Conservation (phyloP, 768 basidiomycete species). For the Chlorophyllum brunneum region DNA sequence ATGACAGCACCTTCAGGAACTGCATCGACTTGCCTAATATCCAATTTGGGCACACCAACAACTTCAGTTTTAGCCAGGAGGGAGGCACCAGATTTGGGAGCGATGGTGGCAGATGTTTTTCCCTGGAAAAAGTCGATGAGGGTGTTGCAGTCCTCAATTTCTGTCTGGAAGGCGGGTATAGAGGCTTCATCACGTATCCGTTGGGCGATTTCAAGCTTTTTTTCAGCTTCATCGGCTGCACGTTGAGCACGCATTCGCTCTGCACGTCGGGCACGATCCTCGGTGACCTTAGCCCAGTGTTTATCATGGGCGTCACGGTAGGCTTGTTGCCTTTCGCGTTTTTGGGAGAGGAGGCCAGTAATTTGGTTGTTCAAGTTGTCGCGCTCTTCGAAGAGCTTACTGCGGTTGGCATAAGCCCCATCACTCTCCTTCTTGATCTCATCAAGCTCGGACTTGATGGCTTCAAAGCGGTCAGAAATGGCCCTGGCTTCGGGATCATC, state of each 20-base stretch:
- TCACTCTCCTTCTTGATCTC: constrained; percentile 83
- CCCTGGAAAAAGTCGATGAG: constrained; percentile 83
- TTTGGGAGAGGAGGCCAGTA: constrained; percentile 67
- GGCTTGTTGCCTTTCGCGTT: constrained; percentile 65
- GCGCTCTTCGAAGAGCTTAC: constrained; percentile 85
- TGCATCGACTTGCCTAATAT: constrained; percentile 79
- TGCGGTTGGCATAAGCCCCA: constrained; percentile 75
- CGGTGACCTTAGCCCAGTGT: constrained; percentile 80
- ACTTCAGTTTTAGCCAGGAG: constrained; percentile 41
- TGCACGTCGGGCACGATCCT: constrained; percentile 81
- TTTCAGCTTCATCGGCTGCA: constrained; percentile 71
- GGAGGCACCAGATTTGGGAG: constrained; percentile 15
- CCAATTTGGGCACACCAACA: constrained; percentile 72
- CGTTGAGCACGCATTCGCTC: constrained; percentile 75
- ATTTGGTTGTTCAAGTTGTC: constrained; percentile 67
- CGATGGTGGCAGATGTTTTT: constrained; percentile 35
- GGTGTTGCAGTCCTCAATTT: constrained; percentile 96
- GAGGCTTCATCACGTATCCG: constrained; percentile 89
- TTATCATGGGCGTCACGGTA: constrained; percentile 83
- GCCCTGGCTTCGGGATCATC: constrained; percentile 91
- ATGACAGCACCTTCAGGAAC: constrained; percentile 64
- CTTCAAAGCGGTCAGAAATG: constrained; percentile 73
- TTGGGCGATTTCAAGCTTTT: constrained; percentile 74
- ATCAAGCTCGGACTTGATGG: constrained; percentile 82
- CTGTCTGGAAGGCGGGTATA: constrained; percentile 81